A percentile compares a stretch with the other conserved stretches of the same genome.
These are phyloP conservation scores for Wakefieldia striispora DNA, from an alignment of 768 basidiomycete species.

Conservation along the genomic window DNA sequence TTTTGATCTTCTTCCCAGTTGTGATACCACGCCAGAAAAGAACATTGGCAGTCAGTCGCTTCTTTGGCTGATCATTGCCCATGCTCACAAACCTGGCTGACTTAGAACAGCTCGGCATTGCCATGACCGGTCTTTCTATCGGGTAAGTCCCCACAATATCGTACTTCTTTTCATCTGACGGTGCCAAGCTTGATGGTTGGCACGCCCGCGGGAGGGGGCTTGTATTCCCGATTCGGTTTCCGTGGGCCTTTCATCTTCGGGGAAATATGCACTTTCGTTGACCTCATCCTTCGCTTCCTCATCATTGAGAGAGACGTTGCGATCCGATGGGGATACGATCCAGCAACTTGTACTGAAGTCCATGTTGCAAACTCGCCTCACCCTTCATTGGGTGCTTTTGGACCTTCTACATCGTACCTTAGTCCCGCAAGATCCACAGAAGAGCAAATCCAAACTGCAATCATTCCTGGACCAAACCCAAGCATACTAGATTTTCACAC, in stretches of 20 bases:
- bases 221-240: constrained; percentile 56
- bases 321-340: constrained; percentile 46
- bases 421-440: neutral
- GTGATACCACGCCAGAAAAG: constrained; percentile 51
- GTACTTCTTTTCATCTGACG: neutral
- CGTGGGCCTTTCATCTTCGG: constrained; percentile 59
- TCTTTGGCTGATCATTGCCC: neutral
- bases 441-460: neutral
- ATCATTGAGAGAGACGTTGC: constrained; percentile 57
- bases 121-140: constrained; percentile 55
- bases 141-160: constrained; percentile 37
- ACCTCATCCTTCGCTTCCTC: constrained; percentile 53
- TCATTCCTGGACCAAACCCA: neutral
- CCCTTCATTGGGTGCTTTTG: neutral
- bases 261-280: constrained; percentile 43
- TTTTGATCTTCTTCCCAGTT: constrained; percentile 37
- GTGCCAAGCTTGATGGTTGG: constrained; percentile 47
- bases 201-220: constrained; percentile 54
- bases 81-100: neutral
- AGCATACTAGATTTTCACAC: neutral
- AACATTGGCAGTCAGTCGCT: constrained; percentile 46
- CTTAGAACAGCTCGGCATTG: constrained; percentile 57
- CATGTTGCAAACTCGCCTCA: neutral
- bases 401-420: neutral
- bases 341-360: constrained; percentile 23